These are phyloP conservation scores for Massarina eburnea DNA, from an alignment of 2,329 filamentous ascomycete species.

Conservation along the genomic window DNA sequence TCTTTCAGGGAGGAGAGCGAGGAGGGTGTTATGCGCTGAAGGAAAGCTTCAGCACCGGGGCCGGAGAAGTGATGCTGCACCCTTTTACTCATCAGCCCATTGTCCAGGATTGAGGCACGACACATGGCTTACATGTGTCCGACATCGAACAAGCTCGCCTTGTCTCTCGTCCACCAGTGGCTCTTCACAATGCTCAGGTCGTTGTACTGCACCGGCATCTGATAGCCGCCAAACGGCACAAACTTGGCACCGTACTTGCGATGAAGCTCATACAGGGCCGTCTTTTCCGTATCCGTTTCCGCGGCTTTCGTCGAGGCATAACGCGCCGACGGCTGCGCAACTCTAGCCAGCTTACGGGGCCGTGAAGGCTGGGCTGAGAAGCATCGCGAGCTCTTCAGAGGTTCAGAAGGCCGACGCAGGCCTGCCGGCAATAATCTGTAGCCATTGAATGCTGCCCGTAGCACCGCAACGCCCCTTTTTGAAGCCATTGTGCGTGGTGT, in stretches of 20 bases:
- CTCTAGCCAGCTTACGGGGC: constrained; percentile 27
- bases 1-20: constrained; percentile 64
- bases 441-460: constrained; percentile 31
- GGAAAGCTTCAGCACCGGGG: constrained; percentile 75
- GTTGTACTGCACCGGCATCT: constrained; percentile 89
- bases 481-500: constrained; percentile 31
- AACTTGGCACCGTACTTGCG: constrained; percentile 82
- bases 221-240: constrained; percentile 92
- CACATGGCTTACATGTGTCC: constrained; percentile 77
- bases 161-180: constrained; percentile 84
- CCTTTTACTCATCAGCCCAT: constrained; percentile 41
- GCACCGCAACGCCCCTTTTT: constrained; percentile 22
- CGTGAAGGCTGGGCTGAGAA: constrained; percentile 20
- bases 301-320: constrained; percentile 31
- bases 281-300: constrained; percentile 53
- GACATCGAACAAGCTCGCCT: constrained; percentile 92
- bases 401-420: constrained; percentile 13
- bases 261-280: constrained; percentile 78
- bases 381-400: constrained; percentile 15
- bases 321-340: constrained; percentile 20
- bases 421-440: constrained; percentile 15
- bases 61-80: constrained; percentile 83
- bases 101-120: not conserved
- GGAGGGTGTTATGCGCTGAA: constrained; percentile 82
- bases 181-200: constrained; percentile 77